These are phyloP conservation scores for Xylaria scruposa DNA, from an alignment of 495 filamentous ascomycete species.

Conservation along the genomic window DNA sequence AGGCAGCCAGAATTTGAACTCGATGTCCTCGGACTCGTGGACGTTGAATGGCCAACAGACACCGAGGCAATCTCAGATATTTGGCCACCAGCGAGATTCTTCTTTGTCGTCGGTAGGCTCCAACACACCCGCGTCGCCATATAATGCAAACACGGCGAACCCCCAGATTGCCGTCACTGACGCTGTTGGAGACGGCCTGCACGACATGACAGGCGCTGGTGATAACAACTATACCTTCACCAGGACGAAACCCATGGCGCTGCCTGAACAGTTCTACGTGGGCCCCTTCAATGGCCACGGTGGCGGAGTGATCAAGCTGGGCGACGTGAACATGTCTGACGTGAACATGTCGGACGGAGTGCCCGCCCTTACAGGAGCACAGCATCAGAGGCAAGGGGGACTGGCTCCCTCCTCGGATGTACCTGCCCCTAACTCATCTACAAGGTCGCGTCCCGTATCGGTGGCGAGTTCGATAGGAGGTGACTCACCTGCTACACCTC, in stretches of 20 bases:
- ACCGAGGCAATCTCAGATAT: constrained; percentile 45
- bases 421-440: constrained; percentile 40
- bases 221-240: constrained; percentile 51
- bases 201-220: constrained; percentile 40
- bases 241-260: constrained; percentile 44
- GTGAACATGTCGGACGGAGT: constrained; percentile 32
- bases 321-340: constrained; percentile 35
- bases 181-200: constrained; percentile 45
- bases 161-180: constrained; percentile 60
- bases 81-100: constrained; percentile 60
- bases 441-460: constrained; percentile 51
- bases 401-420: constrained; percentile 46
- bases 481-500: constrained; percentile 64
- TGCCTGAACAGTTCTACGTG: constrained; percentile 45
- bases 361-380: constrained; percentile 39
- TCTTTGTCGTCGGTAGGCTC: constrained; percentile 64
- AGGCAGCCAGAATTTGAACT: constrained; percentile 37
- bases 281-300: constrained; percentile 30
- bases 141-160: constrained; percentile 56
- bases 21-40: constrained; percentile 56
- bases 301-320: constrained; percentile 25
- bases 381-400: constrained; percentile 44
- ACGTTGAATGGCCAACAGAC: constrained; percentile 47
- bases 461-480: constrained; percentile 56
- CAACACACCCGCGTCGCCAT: constrained; percentile 61